Conservation (phyloP, 768 basidiomycete species). For the Boletellus emodensis region DNA sequence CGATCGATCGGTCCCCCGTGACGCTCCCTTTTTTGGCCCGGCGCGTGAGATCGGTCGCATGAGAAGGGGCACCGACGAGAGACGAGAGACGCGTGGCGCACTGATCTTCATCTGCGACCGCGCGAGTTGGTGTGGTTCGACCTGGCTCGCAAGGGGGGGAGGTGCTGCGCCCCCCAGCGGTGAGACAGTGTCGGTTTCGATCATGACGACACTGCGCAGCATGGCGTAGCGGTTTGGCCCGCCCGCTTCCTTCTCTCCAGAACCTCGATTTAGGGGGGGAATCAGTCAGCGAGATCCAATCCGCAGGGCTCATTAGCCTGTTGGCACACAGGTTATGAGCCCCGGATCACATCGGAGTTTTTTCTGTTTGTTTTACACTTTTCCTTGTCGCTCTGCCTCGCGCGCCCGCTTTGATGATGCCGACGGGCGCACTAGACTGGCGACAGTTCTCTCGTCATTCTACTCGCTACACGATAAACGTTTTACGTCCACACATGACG, state of each 20-base stretch:
- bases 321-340: slow-evolving; percentile 7
- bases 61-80: too few species aligned
- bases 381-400: not conserved
- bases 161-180: not conserved
- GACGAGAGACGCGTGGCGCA: too few species aligned
- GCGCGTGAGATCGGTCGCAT: too few species aligned
- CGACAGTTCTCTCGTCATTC: not conserved
- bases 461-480: not conserved
- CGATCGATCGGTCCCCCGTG: too few species aligned
- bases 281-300: slow-evolving; percentile 11
- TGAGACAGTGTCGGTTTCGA: not conserved
- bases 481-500: slow-evolving; percentile 14
- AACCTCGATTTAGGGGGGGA: not conserved
- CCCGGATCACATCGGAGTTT: slow-evolving; percentile 13
- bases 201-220: not conserved
- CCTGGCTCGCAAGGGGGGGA: too few species aligned
- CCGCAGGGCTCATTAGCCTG: slow-evolving; percentile 29
- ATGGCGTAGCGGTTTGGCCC: slow-evolving; percentile 10
- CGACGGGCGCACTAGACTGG: not conserved
- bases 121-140: too few species aligned
- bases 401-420: not conserved
- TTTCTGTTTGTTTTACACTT: not conserved
- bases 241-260: too few species aligned
- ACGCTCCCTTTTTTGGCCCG: too few species aligned
- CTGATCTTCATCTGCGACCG: too few species aligned